Percentiles rank a stretch among this genome's conserved stretches.
Evolutionary conservation across 139 green algal species (phyloP).

Genomic region (Chlorella ohadii): DNA sequence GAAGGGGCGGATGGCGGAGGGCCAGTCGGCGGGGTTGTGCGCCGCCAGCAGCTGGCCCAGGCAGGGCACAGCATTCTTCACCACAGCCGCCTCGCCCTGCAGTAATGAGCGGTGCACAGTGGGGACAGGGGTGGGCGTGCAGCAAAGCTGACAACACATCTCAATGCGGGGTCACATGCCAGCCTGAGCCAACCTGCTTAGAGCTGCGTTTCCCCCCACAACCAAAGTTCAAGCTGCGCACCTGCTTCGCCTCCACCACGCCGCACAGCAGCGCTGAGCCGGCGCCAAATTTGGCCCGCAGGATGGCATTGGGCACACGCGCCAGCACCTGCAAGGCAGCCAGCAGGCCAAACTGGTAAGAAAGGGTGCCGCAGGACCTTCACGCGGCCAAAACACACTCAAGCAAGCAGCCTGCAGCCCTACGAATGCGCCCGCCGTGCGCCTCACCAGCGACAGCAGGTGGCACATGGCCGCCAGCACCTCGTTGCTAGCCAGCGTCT

Average conservation of each 20-base stretch:
- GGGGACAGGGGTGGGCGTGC: too few relatives aligned
- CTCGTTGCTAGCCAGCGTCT: conserved; percentile 56
- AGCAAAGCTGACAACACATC: too few relatives aligned
- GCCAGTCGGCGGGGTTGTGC: conserved; percentile 59
- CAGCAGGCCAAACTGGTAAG: too few relatives aligned
- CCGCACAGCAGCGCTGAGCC: conserved; percentile 46
- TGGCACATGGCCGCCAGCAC: conserved; percentile 71
- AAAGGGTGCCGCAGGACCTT: too few relatives aligned
- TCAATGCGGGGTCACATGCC: too few relatives aligned
- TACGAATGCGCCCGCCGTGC: too few relatives aligned
- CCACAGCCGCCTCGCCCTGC: conserved; percentile 53
- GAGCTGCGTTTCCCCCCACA: too few relatives aligned
- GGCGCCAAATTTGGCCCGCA: conserved; percentile 68
- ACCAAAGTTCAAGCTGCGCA: conserved; percentile 44
- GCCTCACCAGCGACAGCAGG: conserved; percentile 52
- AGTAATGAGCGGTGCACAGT: too few relatives aligned
- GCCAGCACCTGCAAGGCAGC: conserved; percentile 43
- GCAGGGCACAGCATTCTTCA: conserved; percentile 64
- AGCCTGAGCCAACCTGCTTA: too few relatives aligned
- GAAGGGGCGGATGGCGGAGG: conserved; percentile 39
- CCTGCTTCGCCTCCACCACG: conserved; percentile 60
- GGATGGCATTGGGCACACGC: conserved; percentile 61
- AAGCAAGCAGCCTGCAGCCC: too few relatives aligned
- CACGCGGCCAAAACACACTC: too few relatives aligned
- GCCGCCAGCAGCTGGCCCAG: conserved; percentile 69